phyloP scores from a whole-genome alignment of 345 rosid species.

The Moricandia moricandioides region DNA sequence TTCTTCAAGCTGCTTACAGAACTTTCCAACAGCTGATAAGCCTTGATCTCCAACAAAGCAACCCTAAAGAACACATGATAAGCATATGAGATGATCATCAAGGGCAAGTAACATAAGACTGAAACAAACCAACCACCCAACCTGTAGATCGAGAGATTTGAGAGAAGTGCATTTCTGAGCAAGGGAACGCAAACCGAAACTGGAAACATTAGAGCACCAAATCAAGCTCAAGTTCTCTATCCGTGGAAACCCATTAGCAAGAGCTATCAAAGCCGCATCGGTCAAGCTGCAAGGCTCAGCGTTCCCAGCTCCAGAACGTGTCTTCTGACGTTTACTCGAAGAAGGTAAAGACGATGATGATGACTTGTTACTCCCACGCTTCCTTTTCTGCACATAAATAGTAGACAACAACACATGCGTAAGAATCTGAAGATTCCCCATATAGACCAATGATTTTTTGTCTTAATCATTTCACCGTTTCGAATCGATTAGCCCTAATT shows the following conservation, averaged over 20 bases:
- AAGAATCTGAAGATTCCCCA: too few species aligned
- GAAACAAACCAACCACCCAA: background rate
- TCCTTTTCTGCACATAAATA: conserved; percentile 50
- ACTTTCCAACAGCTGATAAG: conserved; percentile 65
- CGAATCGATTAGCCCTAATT: background rate
- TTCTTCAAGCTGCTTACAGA: conserved; percentile 68
- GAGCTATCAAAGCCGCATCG: conserved; percentile 62
- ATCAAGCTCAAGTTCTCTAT: conserved; percentile 76
- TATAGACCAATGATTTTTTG: background rate
- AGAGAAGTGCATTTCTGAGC: conserved; percentile 59
- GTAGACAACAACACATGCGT: too few species aligned
- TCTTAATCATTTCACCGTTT: background rate
- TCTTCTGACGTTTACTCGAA: conserved; percentile 37
- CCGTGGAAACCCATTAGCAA: conserved; percentile 64
- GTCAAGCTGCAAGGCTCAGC: conserved; percentile 54
- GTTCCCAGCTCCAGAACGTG: conserved; percentile 35
- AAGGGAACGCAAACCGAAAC: conserved; percentile 60
- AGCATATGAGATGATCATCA: conserved; percentile 14
- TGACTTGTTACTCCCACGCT: conserved; percentile 30
- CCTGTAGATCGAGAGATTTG: conserved; percentile 85
- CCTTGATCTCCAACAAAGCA: conserved; percentile 89
- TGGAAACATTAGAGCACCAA: conserved; percentile 80
- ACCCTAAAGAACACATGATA: conserved; percentile 50
- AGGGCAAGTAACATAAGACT: background rate
- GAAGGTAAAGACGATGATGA: conserved; percentile 9